Evolutionary conservation across 257 asterid genomes (phyloP).

Genomic region (Solanum okadae): DNA sequence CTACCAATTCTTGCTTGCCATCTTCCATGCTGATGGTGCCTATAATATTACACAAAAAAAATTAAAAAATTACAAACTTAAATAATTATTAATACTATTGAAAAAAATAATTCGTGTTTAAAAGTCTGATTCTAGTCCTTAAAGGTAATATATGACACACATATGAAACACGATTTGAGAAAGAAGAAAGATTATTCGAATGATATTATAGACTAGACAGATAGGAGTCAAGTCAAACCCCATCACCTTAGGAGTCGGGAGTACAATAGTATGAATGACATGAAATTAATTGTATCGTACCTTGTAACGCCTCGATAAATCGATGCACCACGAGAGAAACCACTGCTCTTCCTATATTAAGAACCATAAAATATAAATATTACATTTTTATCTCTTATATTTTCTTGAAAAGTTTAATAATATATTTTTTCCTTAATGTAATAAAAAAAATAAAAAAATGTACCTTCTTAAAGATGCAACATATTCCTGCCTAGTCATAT

Average conservation of each 20-base stretch:
- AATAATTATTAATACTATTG: neutral
- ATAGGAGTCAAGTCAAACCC: neutral
- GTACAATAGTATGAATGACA: neutral
- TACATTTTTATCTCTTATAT: neutral
- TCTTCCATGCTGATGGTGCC: slow-evolving; percentile 94
- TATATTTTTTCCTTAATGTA: neutral
- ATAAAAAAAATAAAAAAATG: neutral
- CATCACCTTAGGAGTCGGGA: neutral
- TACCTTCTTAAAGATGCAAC: slow-evolving; percentile 88
- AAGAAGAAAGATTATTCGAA: neutral
- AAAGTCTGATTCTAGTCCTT: neutral
- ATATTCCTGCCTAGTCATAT: slow-evolving; percentile 84
- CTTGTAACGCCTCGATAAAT: slow-evolving; percentile 91
- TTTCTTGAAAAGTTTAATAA: neutral
- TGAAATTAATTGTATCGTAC: slow-evolving; percentile 12
- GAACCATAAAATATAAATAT: neutral
- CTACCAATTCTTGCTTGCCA: slow-evolving; percentile 98
- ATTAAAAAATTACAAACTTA: neutral
- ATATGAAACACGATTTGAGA: neutral
- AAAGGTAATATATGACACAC: neutral
- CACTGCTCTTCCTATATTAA: slow-evolving; percentile 70
- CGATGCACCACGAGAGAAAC: slow-evolving; percentile 90
- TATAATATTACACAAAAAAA: neutral
- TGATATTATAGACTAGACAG: neutral
- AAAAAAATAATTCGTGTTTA: neutral